Evolutionary conservation across 2,329 filamentous ascomycete species (phyloP).

Genomic region (Phyllosticta citribraziliensis): DNA sequence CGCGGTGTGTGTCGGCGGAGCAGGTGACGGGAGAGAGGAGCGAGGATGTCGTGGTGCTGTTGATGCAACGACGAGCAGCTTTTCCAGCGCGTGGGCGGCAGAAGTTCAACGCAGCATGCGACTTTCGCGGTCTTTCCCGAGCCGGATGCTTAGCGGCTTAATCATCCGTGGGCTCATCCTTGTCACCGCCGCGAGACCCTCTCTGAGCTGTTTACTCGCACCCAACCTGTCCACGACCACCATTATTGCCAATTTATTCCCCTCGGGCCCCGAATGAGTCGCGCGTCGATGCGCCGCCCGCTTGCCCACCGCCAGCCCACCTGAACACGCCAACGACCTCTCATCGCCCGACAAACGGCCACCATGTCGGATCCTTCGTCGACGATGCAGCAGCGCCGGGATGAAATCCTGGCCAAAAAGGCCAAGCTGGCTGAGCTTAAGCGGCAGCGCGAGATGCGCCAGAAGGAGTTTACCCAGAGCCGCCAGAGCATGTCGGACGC

Average conservation of each 20-base stretch:
- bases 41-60: slow-evolving; percentile 2
- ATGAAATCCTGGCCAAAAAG: slow-evolving; percentile 94
- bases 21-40: slow-evolving; percentile 4
- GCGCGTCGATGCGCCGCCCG: background rate
- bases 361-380: slow-evolving; percentile 9
- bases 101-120: background rate
- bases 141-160: slow-evolving; percentile 9
- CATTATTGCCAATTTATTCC: background rate
- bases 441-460: slow-evolving; percentile 74
- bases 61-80: slow-evolving; percentile 2
- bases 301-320: background rate
- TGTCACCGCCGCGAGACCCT: background rate
- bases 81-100: slow-evolving; percentile 1
- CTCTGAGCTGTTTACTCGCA: background rate
- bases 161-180: slow-evolving; percentile 5
- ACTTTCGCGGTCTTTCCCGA: slow-evolving; percentile 2
- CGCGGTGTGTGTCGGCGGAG: slow-evolving; percentile 8
- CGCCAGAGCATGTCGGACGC: slow-evolving; percentile 56
- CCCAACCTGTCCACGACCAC: background rate
- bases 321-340: background rate
- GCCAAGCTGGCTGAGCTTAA: slow-evolving; percentile 95
- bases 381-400: slow-evolving; percentile 72
- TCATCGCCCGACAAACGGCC: background rate
- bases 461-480: slow-evolving; percentile 61
- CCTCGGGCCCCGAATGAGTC: background rate